phyloP scores from a whole-genome alignment of 2,329 filamentous ascomycete genomes.

The Trichophyton benhamiae region DNA sequence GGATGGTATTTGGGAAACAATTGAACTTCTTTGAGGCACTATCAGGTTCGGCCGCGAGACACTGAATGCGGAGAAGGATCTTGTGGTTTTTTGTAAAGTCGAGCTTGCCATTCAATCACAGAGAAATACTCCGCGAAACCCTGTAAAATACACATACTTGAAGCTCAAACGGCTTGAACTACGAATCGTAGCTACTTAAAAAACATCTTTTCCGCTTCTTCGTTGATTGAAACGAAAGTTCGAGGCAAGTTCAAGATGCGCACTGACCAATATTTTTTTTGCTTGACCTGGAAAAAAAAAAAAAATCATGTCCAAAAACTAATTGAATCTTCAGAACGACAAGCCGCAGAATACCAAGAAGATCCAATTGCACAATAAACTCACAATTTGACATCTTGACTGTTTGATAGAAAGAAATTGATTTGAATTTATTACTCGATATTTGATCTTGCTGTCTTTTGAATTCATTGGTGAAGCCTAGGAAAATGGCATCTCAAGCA shows the following conservation, averaged over 20 bases:
- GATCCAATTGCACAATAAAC: neutral
- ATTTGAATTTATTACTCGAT: neutral
- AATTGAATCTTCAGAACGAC: neutral
- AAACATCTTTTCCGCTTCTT: neutral
- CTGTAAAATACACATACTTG: no score
- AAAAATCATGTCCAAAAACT: neutral
- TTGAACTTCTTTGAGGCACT: constrained; percentile 16
- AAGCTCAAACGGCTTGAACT: no score
- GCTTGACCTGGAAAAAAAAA: neutral
- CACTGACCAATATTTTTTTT: neutral
- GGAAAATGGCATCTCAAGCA: constrained; percentile 24
- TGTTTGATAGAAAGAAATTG: neutral
- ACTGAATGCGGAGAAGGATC: neutral
- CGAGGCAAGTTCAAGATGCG: neutral
- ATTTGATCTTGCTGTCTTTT: neutral
- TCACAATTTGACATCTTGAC: neutral
- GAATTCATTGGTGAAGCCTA: neutral
- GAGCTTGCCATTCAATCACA: no score
- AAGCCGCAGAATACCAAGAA: neutral
- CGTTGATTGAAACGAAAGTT: neutral
- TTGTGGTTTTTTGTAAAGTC: neutral
- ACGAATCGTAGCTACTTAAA: no score
- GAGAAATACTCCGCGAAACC: no score
- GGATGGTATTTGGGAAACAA: constrained; percentile 29
- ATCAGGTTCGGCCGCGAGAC: constrained; percentile 21